Evolutionary conservation across 805 yeast species (phyloP), one percentile per base, ranked within the genome.

Genomic region (Ogataea populi-albae): DNA sequence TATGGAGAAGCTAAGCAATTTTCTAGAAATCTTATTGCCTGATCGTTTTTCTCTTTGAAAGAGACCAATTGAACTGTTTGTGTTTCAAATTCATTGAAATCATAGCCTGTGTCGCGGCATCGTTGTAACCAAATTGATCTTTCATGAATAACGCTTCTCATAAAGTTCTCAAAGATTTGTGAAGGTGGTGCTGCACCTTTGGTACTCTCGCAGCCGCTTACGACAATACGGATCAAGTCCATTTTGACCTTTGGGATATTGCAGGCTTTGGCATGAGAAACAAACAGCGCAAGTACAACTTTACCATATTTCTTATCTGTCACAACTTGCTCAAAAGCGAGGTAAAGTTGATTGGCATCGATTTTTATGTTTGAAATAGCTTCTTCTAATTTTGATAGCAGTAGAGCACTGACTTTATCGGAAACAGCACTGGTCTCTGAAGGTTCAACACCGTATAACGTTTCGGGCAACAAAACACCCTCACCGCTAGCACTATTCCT

Each of bases 11-110:
- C 65, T 43, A 86, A 65, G 11, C 77, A 71, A 10, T 61, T 57
- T 33, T 77, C 69, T 21, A 86, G 50, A 61, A 88, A 85, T 17
- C 72, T 73, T 32, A 82, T 68, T 33, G 81, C 86, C 37, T 62
- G 62, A 6, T 55, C 59, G 35, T 68, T 67, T 50, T 76, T 75
- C 39, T 85, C 94, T 42, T 72, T 77, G 7, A 72, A 64, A 5
- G 83, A 71, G 11, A 87, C 73, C 35, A 83, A 59, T n/a, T 71
- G 65, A 15, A 83, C 69, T 9, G 87, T 55, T 4, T 71, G 65
- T 3, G 49, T 41, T 53, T 88, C 96, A 35, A 86, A 75, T 0
- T 60, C 66, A 15, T 54, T 57, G 44, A 78, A 71, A 29, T 73
- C 67, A 22, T 78, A 63, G 33, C 77, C 76, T 30, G 75, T 72